Percentiles rank a stretch among this genome's conserved stretches.
phyloP scores from a whole-genome alignment of 129 eudicot genomes.

The Deinandra increscens region DNA sequence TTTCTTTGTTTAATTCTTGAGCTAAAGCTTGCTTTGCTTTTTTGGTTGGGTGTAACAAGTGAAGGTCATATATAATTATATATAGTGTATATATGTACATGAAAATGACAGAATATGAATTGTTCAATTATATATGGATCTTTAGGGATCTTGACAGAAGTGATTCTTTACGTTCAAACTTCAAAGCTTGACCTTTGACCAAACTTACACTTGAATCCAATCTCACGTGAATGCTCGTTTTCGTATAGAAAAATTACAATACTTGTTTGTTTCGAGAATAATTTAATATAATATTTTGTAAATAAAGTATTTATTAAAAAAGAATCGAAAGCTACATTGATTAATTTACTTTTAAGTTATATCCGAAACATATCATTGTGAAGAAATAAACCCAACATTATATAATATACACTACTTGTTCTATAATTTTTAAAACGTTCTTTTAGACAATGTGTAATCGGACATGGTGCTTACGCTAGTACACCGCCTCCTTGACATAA shows the following conservation, averaged over 20 bases:
- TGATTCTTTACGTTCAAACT: background rate
- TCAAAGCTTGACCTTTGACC: constrained; percentile 17
- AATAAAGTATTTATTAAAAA: background rate
- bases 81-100: background rate
- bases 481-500: too few species aligned
- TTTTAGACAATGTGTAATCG: too few species aligned
- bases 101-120: constrained; percentile 17
- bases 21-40: too few species aligned
- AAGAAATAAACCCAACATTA: too few species aligned
- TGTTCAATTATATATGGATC: background rate
- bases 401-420: too few species aligned
- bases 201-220: background rate
- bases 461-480: too few species aligned
- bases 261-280: constrained; percentile 3
- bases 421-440: too few species aligned
- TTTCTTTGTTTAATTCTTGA: too few species aligned
- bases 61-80: background rate
- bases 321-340: too few species aligned
- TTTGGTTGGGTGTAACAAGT: background rate
- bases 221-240: background rate
- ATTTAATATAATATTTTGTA: background rate
- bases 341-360: too few species aligned
- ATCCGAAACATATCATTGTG: too few species aligned
- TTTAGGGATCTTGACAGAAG: background rate
- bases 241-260: background rate